Conservation (phyloP, 495 filamentous ascomycete species). For the Neurospora sp. region DNA sequence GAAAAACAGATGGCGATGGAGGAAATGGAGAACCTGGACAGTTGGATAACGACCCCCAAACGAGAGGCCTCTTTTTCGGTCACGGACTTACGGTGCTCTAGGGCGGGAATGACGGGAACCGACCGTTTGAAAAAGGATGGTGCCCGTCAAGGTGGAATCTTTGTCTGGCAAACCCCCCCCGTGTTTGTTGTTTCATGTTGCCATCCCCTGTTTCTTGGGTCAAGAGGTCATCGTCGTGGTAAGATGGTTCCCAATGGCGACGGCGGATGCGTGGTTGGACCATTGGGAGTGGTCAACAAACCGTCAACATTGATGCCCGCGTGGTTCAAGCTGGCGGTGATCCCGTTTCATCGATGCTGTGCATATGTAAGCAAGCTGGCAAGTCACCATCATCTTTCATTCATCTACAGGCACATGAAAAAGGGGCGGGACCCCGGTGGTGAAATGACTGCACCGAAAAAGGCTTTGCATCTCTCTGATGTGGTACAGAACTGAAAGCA, state of each 20-base stretch:
- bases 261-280: not conserved
- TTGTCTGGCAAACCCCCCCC: conserved; percentile 3
- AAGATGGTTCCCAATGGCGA: not conserved
- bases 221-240: not conserved
- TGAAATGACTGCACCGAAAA: not conserved
- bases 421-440: not conserved
- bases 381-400: not conserved
- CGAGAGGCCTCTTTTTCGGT: not conserved
- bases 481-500: not conserved
- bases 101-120: not conserved
- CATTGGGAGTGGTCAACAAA: not conserved
- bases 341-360: not conserved
- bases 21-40: not conserved
- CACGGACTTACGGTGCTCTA: not conserved
- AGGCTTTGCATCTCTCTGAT: not conserved
- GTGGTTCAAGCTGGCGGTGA: not conserved
- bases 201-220: not conserved
- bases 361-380: not conserved
- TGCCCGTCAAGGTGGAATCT: conserved; percentile 1
- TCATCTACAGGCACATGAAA: not conserved
- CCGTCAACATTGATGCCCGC: not conserved
- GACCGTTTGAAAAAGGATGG: not conserved
- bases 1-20: not conserved
- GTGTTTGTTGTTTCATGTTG: conserved; percentile 6
- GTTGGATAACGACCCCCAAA: not conserved